These are phyloP conservation scores for Speleostelium caveatum DNA, from an alignment of 78 protist species.

Conservation along the genomic window DNA sequence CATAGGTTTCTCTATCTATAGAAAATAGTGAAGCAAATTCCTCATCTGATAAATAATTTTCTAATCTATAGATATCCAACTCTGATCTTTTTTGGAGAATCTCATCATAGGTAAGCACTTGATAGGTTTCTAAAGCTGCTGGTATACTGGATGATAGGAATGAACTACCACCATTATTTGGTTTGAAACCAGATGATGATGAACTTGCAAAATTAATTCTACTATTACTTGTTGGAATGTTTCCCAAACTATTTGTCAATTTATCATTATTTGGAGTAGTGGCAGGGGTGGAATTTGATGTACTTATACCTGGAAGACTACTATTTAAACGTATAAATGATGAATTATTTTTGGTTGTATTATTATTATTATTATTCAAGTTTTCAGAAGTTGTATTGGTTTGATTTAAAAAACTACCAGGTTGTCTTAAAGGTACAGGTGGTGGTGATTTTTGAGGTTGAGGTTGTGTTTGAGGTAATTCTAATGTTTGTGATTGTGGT, in stretches of 20 bases:
- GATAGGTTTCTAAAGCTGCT: background rate
- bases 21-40: constrained; percentile 76
- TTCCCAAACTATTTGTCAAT: background rate
- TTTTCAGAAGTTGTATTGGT: background rate
- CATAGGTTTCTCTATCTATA: constrained; percentile 36
- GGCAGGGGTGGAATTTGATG: background rate
- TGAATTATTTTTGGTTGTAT: too few relatives aligned
- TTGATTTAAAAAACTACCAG: background rate
- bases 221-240: background rate
- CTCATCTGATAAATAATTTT: constrained; percentile 77
- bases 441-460: background rate
- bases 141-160: background rate
- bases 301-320: too few relatives aligned
- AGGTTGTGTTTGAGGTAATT: too few relatives aligned
- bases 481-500: too few relatives aligned
- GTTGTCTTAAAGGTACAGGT: background rate
- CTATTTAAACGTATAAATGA: too few relatives aligned
- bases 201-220: background rate
- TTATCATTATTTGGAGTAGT: constrained; percentile 8
- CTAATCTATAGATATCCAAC: constrained; percentile 16
- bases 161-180: background rate
- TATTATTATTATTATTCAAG: too few relatives aligned
- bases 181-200: background rate
- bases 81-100: constrained; percentile 13
- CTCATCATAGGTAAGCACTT: constrained; percentile 20